Evolutionary conservation across 2,329 filamentous ascomycete species (phyloP), one percentile per base, ranked within the genome.

Genomic region (Cytospora leucostoma): DNA sequence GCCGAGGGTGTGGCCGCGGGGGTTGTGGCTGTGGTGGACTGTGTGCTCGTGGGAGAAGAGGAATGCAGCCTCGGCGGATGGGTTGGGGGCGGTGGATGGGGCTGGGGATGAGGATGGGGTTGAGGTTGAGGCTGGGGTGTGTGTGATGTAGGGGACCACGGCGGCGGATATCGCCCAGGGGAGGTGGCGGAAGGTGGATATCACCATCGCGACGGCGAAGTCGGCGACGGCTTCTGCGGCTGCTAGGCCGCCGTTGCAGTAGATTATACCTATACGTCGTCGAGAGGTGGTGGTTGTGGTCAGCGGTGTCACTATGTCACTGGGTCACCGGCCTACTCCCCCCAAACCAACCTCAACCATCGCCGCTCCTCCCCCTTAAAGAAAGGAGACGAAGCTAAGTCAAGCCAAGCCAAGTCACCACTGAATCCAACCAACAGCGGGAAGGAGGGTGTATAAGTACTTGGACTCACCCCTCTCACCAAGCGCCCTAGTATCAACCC

Each of bases 211-310:
- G 49, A 91, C 79, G 19, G 88, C 85, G 66, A 90, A 85, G 73
- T 92, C 90, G 57, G 89, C 88, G 1, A 92, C 89, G 5, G 88
- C 85, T 70, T 92, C 89, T 7, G 87, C 87, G 40, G 88, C 88
- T 0, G 89, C 88, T 1, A 86, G 81, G 1, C 88, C 88, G 3
- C 86, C 83, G 75, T 92, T 92, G 79, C 89, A 92, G 76, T 92
- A 92, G 58, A 88, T 75, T 66, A 90, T 84, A 44, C 86, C 83
- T 83, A 56, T 44, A 8, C 2, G n/a, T 13, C 44, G 17, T 19
- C n/a, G 15, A 11, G 27, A 47, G 52, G 12, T 15, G 32, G n/a
- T 15, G 19, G 47, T 38, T 19, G 37, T 4, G 34, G 40, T 52
- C 17, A 15, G 56, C 12, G 17, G 8, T 44, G 5, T 27, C 21